Evolutionary conservation across 1,284 basidiomycete species (phyloP).

Genomic region (Ustilago nuda): DNA sequence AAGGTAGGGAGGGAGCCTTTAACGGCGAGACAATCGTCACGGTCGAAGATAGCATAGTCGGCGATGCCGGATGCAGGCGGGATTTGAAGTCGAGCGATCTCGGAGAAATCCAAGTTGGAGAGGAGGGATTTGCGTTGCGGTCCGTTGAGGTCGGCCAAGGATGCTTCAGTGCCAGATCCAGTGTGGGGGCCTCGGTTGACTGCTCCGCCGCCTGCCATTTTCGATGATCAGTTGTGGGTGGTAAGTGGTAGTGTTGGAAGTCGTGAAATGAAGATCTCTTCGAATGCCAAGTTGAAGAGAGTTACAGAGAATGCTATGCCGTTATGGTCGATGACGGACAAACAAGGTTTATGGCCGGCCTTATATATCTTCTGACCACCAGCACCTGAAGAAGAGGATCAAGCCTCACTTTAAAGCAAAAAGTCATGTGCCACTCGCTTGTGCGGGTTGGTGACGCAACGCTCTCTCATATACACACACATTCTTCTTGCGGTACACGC

Average conservation of each 20-base stretch:
- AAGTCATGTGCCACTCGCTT: background rate
- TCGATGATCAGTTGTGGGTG: background rate
- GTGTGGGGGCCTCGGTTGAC: conserved; percentile 43
- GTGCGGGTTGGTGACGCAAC: conserved; percentile 15
- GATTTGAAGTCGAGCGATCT: conserved; percentile 33
- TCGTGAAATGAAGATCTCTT: background rate
- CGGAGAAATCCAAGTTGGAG: conserved; percentile 32
- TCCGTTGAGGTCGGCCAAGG: conserved; percentile 22
- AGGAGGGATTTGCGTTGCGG: conserved; percentile 34
- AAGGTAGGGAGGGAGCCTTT: conserved; percentile 34
- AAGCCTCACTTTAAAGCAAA: background rate
- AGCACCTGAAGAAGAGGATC: background rate
- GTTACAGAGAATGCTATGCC: background rate
- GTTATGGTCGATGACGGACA: background rate
- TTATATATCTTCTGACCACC: conserved; percentile 5
- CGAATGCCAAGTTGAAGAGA: background rate
- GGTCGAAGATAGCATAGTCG: conserved; percentile 47
- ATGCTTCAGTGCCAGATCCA: conserved; percentile 36
- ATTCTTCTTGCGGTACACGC: background rate
- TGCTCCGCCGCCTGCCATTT: conserved; percentile 37
- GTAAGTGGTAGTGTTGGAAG: background rate
- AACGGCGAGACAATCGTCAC: conserved; percentile 25
- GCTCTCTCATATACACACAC: background rate
- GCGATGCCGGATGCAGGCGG: conserved; percentile 37
- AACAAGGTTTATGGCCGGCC: background rate